These are phyloP conservation scores for Lotmaria passim DNA, from an alignment of 208 protist genomes.

Conservation along the genomic window DNA sequence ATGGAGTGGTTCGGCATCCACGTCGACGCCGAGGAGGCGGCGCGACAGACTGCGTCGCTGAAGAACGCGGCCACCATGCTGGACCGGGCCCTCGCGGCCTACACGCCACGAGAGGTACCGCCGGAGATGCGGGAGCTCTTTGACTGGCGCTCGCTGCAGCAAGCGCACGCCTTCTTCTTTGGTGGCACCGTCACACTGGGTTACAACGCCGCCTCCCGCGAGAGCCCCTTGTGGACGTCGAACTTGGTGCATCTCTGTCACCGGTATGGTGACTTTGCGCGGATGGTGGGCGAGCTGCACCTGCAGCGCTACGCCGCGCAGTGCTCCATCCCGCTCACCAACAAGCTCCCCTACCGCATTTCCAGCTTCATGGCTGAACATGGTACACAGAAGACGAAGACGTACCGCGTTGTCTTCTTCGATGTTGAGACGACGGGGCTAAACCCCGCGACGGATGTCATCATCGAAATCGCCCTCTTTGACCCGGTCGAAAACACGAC, in stretches of 20 bases:
- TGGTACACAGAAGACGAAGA: slow-evolving; percentile 28
- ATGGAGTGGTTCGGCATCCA: slow-evolving; percentile 80
- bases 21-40: slow-evolving; percentile 70
- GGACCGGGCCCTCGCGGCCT: slow-evolving; percentile 61
- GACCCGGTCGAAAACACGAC: slow-evolving; percentile 81
- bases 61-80: slow-evolving; percentile 52
- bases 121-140: slow-evolving; percentile 70
- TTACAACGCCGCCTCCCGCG: slow-evolving; percentile 24
- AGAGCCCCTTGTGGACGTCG: slow-evolving; percentile 65
- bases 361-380: slow-evolving; percentile 39
- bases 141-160: slow-evolving; percentile 79
- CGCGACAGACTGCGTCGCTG: slow-evolving; percentile 56
- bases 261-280: slow-evolving; percentile 56
- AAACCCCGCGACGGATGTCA: slow-evolving; percentile 74
- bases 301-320: slow-evolving; percentile 79
- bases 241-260: slow-evolving; percentile 82
- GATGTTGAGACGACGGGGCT: slow-evolving; percentile 91
- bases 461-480: slow-evolving; percentile 86
- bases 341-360: slow-evolving; percentile 43
- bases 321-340: slow-evolving; percentile 33
- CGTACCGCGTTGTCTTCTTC: slow-evolving; percentile 72
- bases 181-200: slow-evolving; percentile 73
- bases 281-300: slow-evolving; percentile 63
- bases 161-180: slow-evolving; percentile 80
- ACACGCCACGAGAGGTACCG: slow-evolving; percentile 71